A percentile compares a stretch with the other conserved stretches of the same genome.
Conservation (phyloP, 31 red algal genomes). For the Odonthalia washingtoniensis region DNA sequence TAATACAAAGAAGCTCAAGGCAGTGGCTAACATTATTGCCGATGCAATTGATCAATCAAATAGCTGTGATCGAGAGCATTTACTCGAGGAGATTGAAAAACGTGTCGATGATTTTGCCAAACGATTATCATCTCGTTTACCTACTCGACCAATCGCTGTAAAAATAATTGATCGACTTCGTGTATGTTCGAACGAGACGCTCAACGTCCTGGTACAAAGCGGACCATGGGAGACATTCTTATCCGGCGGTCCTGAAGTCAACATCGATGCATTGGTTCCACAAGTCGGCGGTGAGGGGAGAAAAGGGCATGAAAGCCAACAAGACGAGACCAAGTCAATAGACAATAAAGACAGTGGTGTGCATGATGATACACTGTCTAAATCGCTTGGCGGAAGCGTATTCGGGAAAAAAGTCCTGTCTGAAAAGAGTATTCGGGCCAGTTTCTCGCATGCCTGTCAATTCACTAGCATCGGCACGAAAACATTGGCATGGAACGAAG, state of each 20-base stretch:
- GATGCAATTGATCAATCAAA: not conserved
- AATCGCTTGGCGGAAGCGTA: not conserved
- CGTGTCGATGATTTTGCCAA: not conserved
- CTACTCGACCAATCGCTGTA: not conserved
- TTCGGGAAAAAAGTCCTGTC: not conserved
- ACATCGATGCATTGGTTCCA: slow-evolving; percentile 28
- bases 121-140: slow-evolving; percentile 2
- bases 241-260: slow-evolving; percentile 38
- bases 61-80: not conserved
- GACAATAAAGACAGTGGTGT: not conserved
- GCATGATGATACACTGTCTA: not conserved
- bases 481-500: slow-evolving; percentile 29
- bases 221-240: slow-evolving; percentile 35
- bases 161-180: not conserved
- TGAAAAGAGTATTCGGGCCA: slow-evolving; percentile 32
- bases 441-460: slow-evolving; percentile 21
- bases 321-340: too few relatives aligned
- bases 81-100: slow-evolving; percentile 18
- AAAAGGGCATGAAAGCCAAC: too few relatives aligned
- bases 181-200: not conserved
- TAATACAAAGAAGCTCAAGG: not conserved
- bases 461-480: slow-evolving; percentile 13
- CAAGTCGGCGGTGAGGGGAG: not conserved
- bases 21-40: not conserved
- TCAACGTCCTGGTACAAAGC: slow-evolving; percentile 21